Base-by-base conservation (phyloP, 75 land plant genomes). In the Chamaecyparis obtusa region DNA sequence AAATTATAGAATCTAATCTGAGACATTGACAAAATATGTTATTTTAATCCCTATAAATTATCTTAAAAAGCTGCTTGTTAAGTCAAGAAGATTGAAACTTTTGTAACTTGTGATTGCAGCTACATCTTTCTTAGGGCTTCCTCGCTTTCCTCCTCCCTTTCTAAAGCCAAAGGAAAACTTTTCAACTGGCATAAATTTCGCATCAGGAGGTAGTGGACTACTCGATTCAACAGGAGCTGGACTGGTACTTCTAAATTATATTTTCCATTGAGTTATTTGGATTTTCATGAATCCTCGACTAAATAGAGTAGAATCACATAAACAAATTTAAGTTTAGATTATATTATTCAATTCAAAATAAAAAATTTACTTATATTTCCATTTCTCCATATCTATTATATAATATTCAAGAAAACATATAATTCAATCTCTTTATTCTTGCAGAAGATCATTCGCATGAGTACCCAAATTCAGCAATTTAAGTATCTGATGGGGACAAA, bases 181-280 rank as follows among this genome's bases (percentile, higher is more conserved):
- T 27, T 81, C 83, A 21, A 24, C 6, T 24, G 83, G 51, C 9
- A 41, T 81, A 6, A 81, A 81, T 81, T 81, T 81, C 21, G 51
- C 83, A 81, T 44, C 51, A 2, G 83, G 49, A 24, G 51, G 83
- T 24, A 81, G 83, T 30, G 83, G 83, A 81, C 9, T 81, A 11
- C 83, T 81, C 5, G 83, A 81, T 27, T 44, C 83, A 24, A 81
- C 51, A 10, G 83, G 83, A 7, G 13, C 1, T 11, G 13, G 2
- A 43, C 0, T 17, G 48, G 51, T 81, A 11, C 9, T 27, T 11
- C 51, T n/a, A 44, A 44, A 46, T n/a, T 24, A 49, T 49, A 49
- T 0, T 49, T 49, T 10, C 9, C 51, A 49, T 49, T 49, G 7
- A 0, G 1, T 46, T 46, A 10, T 49, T 49, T 49, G 51, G 13